Percentiles rank a stretch among this genome's conserved stretches.
phyloP scores from a whole-genome alignment of 2,329 filamentous ascomycete species.

The Cercospora citrullina region DNA sequence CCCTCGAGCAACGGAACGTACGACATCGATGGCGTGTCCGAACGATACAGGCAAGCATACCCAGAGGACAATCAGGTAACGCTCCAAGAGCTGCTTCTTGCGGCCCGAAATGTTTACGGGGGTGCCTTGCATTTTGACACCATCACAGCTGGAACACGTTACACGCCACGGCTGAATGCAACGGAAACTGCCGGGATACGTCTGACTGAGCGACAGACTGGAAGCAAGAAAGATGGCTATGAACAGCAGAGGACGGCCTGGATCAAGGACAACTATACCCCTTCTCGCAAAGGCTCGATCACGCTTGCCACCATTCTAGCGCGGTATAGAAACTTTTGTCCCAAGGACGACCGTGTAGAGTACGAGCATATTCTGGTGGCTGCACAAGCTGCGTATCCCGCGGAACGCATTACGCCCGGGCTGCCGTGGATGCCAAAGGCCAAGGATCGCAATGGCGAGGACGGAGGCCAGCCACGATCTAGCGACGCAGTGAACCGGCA shows the following conservation, averaged over 20 bases:
- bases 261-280: neutral
- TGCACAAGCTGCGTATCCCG: neutral
- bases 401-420: neutral
- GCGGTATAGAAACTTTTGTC: constrained; percentile 4
- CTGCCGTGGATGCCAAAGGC: constrained; percentile 2
- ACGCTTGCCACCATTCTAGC: constrained; percentile 1
- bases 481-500: neutral
- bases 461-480: neutral
- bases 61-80: constrained; percentile 7
- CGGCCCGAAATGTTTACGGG: neutral
- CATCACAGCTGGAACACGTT: constrained; percentile 9
- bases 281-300: neutral
- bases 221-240: neutral
- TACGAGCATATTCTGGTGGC: constrained; percentile 3
- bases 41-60: constrained; percentile 1
- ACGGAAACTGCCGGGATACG: neutral
- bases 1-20: neutral
- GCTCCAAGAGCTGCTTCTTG: constrained; percentile 4
- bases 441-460: neutral
- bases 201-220: neutral
- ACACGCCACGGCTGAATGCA: neutral
- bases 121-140: neutral
- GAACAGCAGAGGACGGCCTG: neutral
- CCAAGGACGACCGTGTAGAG: neutral
- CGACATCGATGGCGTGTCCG: neutral